These are phyloP conservation scores for Salvia hispanica DNA, from an alignment of 257 asterid species.

Conservation along the genomic window DNA sequence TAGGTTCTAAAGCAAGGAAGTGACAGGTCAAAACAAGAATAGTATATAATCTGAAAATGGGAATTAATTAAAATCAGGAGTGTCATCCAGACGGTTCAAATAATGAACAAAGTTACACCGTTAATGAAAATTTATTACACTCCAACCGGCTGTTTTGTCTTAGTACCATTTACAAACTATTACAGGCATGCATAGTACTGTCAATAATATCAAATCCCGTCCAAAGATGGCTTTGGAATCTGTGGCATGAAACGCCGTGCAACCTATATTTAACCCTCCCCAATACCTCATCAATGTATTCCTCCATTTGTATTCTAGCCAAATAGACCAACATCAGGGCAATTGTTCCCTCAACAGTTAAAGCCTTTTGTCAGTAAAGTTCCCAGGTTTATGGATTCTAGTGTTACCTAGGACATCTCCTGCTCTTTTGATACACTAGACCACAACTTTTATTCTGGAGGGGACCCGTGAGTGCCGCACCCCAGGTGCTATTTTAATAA, in stretches of 20 bases:
- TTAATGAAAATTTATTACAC: slow-evolving; percentile 2
- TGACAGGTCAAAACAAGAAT: background rate
- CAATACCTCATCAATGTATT: background rate
- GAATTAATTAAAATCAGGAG: slow-evolving; percentile 21
- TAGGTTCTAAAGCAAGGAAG: slow-evolving; percentile 16
- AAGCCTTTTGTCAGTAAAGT: too few species aligned
- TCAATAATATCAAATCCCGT: background rate
- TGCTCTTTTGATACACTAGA: too few species aligned
- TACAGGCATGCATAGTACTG: slow-evolving; percentile 3
- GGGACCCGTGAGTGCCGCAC: too few species aligned
- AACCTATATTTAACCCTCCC: background rate
- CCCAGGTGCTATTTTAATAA: too few species aligned
- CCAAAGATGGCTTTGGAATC: background rate
- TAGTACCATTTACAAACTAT: slow-evolving; percentile 1
- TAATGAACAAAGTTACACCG: background rate
- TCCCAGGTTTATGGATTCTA: too few species aligned
- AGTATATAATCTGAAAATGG: slow-evolving; percentile 3
- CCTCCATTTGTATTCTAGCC: too few species aligned
- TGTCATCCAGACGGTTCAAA: slow-evolving; percentile 8
- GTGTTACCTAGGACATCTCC: too few species aligned
- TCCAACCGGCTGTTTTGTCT: slow-evolving; percentile 5
- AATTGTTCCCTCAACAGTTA: too few species aligned
- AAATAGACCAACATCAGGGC: too few species aligned
- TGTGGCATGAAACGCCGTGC: background rate
- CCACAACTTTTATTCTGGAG: too few species aligned